These are phyloP conservation scores for Ophiocordyceps camponoti-leonardi DNA, from an alignment of 2,329 filamentous ascomycete species.

Conservation along the genomic window DNA sequence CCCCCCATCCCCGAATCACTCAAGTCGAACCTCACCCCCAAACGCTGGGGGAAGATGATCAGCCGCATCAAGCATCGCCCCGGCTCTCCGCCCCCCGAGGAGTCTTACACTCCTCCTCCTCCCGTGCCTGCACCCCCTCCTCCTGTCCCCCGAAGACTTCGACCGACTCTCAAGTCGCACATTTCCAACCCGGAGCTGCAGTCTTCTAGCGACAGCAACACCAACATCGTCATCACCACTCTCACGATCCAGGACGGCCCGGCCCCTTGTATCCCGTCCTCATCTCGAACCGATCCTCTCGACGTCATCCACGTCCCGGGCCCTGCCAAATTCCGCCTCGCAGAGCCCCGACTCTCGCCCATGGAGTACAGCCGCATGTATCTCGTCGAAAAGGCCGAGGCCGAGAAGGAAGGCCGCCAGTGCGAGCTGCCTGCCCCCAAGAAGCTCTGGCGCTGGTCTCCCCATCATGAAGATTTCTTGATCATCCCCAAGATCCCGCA, in stretches of 20 bases:
- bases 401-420: conserved; percentile 8
- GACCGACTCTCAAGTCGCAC: not conserved
- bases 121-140: not conserved
- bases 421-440: conserved; percentile 14
- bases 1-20: conserved; percentile 15
- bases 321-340: conserved; percentile 5
- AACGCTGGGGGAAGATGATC: conserved; percentile 11
- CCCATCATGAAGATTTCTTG: conserved; percentile 17
- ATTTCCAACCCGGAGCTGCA: not conserved
- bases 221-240: not conserved
- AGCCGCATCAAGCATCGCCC: conserved; percentile 9
- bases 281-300: not conserved
- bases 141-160: not conserved
- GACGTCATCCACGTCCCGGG: not conserved
- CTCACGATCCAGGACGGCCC: not conserved
- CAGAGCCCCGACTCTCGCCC: conserved; percentile 16
- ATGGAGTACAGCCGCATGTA: conserved; percentile 22
- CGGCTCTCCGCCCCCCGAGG: not conserved
- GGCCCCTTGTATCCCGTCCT: not conserved
- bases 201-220: not conserved
- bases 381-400: conserved; percentile 14
- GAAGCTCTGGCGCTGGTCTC: conserved; percentile 17
- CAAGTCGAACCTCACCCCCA: conserved; percentile 8
- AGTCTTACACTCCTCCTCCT: too few relatives aligned
- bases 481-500: conserved; percentile 17